Base-by-base conservation (phyloP, 1,284 basidiomycete genomes). In the Pyrrhoderma lamaoense region DNA sequence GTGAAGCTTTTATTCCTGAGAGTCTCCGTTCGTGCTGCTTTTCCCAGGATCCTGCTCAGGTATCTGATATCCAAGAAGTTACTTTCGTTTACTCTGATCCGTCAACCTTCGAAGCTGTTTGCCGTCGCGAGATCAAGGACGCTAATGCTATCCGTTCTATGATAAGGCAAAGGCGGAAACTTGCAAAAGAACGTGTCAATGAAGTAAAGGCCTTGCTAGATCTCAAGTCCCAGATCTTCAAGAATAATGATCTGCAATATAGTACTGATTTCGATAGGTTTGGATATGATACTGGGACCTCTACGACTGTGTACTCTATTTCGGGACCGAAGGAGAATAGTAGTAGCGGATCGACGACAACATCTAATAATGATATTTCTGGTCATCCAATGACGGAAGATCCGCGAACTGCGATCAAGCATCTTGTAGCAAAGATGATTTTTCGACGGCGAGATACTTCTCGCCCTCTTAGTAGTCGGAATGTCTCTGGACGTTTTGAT, bases 371-470 rank as follows among this genome's bases (percentile, higher is more conserved):
- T 11, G 35, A 37, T 9, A 37, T 11, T 9, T 9, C 35, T 9
- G 35, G 16, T 9, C 35, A 16, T 22, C 16, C n/a, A n/a, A n/a
- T n/a, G n/a, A n/a, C n/a, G n/a, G n/a, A n/a, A n/a, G 39, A 37
- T 14, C 14, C 23, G 18, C 52, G 45, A 21, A 36, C 18, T 11
- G 52, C 37, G 34, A 49, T 53, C 14, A 34, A 34, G 37, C 53
- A 51, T 13, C 22, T 54, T 21, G 53, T 54, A 14, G 53, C 53
- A 43, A 54, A 54, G 53, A 54, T 54, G 53, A 45, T 54, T 21
- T 54, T 54, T 19, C 47, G 49, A 13, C 27, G 53, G 22, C 47
- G 53, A 14, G 53, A 54, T 31, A 39, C 53, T 13, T 44, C 39
- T 5, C 42, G 53, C 25, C 49, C 53, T 14, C 22, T 54, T 14